Percentiles rank a stretch among this genome's conserved stretches.
phyloP scores from a whole-genome alignment of 257 asterid genomes.

The Plectranthus barbatus region DNA sequence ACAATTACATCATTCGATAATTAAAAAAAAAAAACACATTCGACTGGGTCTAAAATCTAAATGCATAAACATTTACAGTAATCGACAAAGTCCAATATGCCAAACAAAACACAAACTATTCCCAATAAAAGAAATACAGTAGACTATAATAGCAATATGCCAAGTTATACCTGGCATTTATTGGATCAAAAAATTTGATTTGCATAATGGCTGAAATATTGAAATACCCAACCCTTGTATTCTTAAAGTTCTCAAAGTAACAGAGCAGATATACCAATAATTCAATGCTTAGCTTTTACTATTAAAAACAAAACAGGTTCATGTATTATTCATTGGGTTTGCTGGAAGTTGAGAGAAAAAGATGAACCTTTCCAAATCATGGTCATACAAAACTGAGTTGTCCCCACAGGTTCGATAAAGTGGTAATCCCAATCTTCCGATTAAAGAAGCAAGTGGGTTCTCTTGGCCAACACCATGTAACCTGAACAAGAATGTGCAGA shows the following conservation, averaged over 20 bases:
- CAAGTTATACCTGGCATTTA: background rate
- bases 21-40: background rate
- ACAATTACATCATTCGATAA: background rate
- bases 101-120: background rate
- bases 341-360: background rate
- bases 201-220: too few species aligned
- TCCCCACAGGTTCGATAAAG: conserved; percentile 97
- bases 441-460: conserved; percentile 86
- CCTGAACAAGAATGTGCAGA: conserved; percentile 37
- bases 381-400: conserved; percentile 94
- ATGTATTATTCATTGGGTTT: background rate
- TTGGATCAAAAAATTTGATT: too few species aligned
- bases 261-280: background rate
- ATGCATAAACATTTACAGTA: background rate
- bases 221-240: background rate
- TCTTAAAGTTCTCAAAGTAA: conserved; percentile 1
- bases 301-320: background rate
- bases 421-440: conserved; percentile 88
- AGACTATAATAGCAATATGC: background rate
- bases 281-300: background rate
- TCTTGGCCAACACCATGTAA: conserved; percentile 95
- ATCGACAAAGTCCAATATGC: background rate
- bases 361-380: conserved; percentile 84
- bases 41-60: background rate
- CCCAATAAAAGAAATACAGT: background rate